These are phyloP conservation scores for Rhodofomes roseus DNA, from an alignment of 1,284 basidiomycete species.

Conservation along the genomic window DNA sequence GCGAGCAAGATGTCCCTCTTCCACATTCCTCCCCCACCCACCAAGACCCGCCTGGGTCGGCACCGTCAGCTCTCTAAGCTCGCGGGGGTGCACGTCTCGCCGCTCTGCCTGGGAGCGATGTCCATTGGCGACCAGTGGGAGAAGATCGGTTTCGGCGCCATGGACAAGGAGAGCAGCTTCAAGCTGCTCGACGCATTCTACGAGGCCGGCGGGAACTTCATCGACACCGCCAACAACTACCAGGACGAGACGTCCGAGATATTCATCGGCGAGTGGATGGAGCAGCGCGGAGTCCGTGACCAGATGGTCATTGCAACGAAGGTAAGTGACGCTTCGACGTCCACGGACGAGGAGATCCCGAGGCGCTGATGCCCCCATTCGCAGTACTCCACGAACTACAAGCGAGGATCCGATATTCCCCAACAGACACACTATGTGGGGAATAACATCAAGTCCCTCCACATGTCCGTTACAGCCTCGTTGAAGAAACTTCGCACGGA, in stretches of 20 bases:
- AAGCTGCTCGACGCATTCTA: slow-evolving; percentile 5
- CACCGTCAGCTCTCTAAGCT: slow-evolving; percentile 20
- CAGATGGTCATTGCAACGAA: background rate
- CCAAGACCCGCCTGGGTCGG: slow-evolving; percentile 16
- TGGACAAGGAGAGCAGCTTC: slow-evolving; percentile 33
- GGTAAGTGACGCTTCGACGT: background rate
- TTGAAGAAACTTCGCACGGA: slow-evolving; percentile 43
- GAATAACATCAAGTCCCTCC: slow-evolving; percentile 38
- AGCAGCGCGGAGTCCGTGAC: slow-evolving; percentile 29
- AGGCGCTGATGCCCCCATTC: background rate
- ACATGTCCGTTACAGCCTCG: slow-evolving; percentile 31
- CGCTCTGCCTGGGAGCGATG: slow-evolving; percentile 49
- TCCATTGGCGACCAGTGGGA: slow-evolving; percentile 48
- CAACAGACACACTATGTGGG: slow-evolving; percentile 39
- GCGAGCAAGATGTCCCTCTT: background rate
- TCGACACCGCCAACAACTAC: background rate
- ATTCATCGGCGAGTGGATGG: slow-evolving; percentile 2
- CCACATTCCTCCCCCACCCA: background rate
- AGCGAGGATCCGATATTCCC: slow-evolving; percentile 16
- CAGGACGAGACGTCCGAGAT: background rate
- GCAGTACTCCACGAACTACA: slow-evolving; percentile 34
- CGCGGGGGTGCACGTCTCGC: slow-evolving; percentile 35
- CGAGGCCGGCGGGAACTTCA: background rate
- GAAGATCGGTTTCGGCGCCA: slow-evolving; percentile 33
- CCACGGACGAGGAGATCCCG: background rate